Evolutionary conservation across 305 asterid species (phyloP).

Genomic region (Caryopteris hybrid): DNA sequence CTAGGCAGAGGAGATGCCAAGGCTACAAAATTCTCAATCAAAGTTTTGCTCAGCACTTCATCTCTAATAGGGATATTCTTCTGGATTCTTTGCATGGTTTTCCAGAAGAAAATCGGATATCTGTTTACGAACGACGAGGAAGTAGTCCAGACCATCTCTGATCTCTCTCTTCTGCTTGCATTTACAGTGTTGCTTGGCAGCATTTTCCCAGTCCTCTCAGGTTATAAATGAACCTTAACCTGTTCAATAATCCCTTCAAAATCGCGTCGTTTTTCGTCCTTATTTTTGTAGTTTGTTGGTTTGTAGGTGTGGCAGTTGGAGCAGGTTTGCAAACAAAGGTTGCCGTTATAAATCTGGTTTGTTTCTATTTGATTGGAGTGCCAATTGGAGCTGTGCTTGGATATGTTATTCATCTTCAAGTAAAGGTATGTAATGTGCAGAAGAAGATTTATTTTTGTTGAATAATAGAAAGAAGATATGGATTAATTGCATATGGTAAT

Average conservation of each 20-base stretch:
- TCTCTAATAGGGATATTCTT: constrained; percentile 38
- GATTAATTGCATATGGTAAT: no score
- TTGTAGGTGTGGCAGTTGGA: constrained; percentile 63
- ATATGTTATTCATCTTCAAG: constrained; percentile 47
- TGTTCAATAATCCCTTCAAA: no score
- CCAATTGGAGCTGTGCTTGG: constrained; percentile 64
- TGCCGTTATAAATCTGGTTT: constrained; percentile 45
- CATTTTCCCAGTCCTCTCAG: constrained; percentile 52
- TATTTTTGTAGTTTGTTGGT: not conserved
- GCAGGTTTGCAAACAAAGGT: constrained; percentile 61
- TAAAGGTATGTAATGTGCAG: no score
- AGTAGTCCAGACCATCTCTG: constrained; percentile 33
- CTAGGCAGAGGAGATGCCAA: constrained; percentile 49
- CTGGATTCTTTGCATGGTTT: constrained; percentile 33
- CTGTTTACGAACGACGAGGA: constrained; percentile 38
- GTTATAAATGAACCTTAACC: not conserved
- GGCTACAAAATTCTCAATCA: constrained; percentile 45
- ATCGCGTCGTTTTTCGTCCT: no score
- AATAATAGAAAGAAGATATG: no score
- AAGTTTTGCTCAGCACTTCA: constrained; percentile 36
- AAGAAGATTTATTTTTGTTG: no score
- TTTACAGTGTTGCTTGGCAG: constrained; percentile 51
- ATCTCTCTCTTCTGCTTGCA: constrained; percentile 44
- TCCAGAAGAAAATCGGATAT: constrained; percentile 36
- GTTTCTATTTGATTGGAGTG: constrained; percentile 58